phyloP scores from a whole-genome alignment of 257 asterid species.

The Thymus mandschuricus region DNA sequence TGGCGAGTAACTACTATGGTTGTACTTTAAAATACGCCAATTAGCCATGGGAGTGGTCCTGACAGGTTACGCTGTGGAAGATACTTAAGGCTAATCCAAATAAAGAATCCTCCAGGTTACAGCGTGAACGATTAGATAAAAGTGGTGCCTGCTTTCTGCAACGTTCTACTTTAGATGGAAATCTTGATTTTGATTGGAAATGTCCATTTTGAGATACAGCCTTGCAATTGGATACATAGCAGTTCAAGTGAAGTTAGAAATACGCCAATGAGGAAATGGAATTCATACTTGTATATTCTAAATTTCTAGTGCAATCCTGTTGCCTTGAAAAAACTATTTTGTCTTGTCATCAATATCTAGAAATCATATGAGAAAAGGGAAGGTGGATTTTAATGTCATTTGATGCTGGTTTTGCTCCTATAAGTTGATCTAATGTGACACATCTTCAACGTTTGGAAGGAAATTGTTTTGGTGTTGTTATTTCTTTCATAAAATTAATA shows the following conservation, averaged over 20 bases:
- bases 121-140: background rate
- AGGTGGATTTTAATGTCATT: too few relatives aligned
- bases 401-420: too few relatives aligned
- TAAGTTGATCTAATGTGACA: background rate
- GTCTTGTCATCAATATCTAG: background rate
- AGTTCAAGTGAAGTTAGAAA: constrained; percentile 19
- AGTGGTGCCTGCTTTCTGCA: constrained; percentile 1
- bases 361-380: too few relatives aligned
- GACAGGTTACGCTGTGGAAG: constrained; percentile 1
- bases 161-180: background rate
- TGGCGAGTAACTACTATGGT: background rate
- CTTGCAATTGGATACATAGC: background rate
- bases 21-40: constrained; percentile 2
- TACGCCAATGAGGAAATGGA: background rate
- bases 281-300: constrained; percentile 18
- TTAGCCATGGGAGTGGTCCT: constrained; percentile 1
- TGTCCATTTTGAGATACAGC: constrained; percentile 1
- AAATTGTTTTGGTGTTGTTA: background rate
- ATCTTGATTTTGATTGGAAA: background rate
- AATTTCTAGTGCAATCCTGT: background rate
- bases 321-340: constrained; percentile 8
- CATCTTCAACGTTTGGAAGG: background rate
- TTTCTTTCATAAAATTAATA: constrained; percentile 21
- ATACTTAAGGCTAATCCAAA: background rate
- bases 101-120: constrained; percentile 14